phyloP scores from a whole-genome alignment of 768 basidiomycete genomes.

The Mycena maculata region DNA sequence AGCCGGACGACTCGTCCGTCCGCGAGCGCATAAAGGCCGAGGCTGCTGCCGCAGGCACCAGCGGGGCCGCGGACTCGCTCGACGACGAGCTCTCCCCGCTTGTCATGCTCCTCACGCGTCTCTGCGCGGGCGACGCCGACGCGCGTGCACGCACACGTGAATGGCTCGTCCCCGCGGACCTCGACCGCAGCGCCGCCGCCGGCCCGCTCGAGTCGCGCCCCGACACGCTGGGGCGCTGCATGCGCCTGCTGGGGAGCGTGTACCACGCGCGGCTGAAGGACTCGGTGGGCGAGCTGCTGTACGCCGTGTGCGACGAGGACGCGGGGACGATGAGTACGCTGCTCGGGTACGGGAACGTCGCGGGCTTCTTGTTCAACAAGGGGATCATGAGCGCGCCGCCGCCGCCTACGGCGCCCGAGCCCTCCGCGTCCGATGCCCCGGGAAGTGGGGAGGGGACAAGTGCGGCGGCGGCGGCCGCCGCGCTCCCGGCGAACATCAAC shows the following conservation, averaged over 20 bases:
- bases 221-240: constrained; percentile 81
- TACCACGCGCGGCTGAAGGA: constrained; percentile 80
- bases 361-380: constrained; percentile 93
- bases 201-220: constrained; percentile 74
- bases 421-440: constrained; percentile 35
- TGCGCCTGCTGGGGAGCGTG: constrained; percentile 81
- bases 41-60: constrained; percentile 21
- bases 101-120: constrained; percentile 76
- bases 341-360: constrained; percentile 95
- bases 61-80: constrained; percentile 62
- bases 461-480: constrained; percentile 47
- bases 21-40: constrained; percentile 63
- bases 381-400: constrained; percentile 79
- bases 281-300: constrained; percentile 89
- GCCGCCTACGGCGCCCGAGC: constrained; percentile 37
- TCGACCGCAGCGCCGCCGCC: constrained; percentile 77
- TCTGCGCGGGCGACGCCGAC: constrained; percentile 77
- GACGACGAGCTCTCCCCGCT: constrained; percentile 87
- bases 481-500: constrained; percentile 67
- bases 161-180: constrained; percentile 77
- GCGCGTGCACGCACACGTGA: constrained; percentile 66
- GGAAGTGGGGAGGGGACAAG: constrained; percentile 32
- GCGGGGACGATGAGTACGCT: constrained; percentile 80
- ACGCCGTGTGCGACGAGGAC: constrained; percentile 83
- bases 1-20: constrained; percentile 73